Percentiles rank a stretch among this genome's conserved stretches.
phyloP scores from a whole-genome alignment of 352 stramenopile genomes.

The Phytophthora hybrid region DNA sequence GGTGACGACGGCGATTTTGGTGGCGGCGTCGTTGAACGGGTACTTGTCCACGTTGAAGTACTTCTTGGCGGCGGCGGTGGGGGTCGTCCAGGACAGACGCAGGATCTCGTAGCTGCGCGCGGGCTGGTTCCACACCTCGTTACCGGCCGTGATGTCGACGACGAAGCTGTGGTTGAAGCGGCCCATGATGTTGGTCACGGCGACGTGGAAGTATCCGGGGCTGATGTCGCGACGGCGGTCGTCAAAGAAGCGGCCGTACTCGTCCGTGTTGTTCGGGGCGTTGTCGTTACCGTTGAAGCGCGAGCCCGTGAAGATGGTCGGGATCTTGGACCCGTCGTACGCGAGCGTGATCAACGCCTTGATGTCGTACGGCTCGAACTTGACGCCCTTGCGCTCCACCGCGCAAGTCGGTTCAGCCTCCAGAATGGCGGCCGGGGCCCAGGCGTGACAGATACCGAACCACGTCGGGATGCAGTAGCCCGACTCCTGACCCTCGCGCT shows the following conservation, averaged over 20 bases:
- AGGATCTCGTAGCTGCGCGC: slow-evolving; percentile 57
- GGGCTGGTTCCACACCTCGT: slow-evolving; percentile 76
- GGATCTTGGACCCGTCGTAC: slow-evolving; percentile 61
- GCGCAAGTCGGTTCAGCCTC: slow-evolving; percentile 57
- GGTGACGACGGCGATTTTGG: slow-evolving; percentile 61
- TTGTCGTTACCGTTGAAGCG: slow-evolving; percentile 63
- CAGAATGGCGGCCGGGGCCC: slow-evolving; percentile 61
- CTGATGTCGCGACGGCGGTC: slow-evolving; percentile 51
- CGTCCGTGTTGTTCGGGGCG: slow-evolving; percentile 47
- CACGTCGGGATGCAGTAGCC: slow-evolving; percentile 66
- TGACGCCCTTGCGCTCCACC: slow-evolving; percentile 58
- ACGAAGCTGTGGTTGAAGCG: slow-evolving; percentile 59
- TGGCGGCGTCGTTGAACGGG: slow-evolving; percentile 69
- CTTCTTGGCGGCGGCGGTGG: slow-evolving; percentile 42
- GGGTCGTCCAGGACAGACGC: slow-evolving; percentile 53
- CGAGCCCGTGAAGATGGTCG: slow-evolving; percentile 62
- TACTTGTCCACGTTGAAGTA: slow-evolving; percentile 63
- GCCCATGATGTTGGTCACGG: slow-evolving; percentile 59
- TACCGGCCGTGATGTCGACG: slow-evolving; percentile 60
- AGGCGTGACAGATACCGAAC: slow-evolving; percentile 73
- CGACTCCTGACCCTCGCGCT: slow-evolving; percentile 31
- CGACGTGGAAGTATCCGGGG: slow-evolving; percentile 67
- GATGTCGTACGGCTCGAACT: slow-evolving; percentile 68
- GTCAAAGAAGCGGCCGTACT: slow-evolving; percentile 60
- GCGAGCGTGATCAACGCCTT: slow-evolving; percentile 61